phyloP scores from a whole-genome alignment of 2,329 filamentous ascomycete genomes.

The Penicillium sp. region DNA sequence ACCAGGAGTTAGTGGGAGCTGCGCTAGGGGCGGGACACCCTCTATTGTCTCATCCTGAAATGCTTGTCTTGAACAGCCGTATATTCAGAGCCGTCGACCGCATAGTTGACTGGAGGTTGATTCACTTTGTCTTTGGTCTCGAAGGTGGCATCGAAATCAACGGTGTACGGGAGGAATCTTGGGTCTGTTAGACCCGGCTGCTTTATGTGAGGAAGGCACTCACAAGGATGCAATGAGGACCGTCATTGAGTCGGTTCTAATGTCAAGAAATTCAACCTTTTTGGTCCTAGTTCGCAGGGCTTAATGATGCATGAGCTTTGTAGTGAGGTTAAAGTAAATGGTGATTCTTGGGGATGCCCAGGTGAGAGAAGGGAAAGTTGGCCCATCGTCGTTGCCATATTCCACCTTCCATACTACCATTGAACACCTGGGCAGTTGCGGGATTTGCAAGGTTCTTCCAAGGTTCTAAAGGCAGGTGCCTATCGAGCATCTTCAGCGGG shows the following conservation, averaged over 20 bases:
- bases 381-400: too few relatives aligned
- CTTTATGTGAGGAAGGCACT: slow-evolving; percentile 7
- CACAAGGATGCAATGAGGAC: slow-evolving; percentile 40
- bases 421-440: too few relatives aligned
- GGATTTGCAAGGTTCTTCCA: too few relatives aligned
- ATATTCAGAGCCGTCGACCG: slow-evolving; percentile 22
- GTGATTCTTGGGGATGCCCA: too few relatives aligned
- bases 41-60: slow-evolving; percentile 22
- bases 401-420: too few relatives aligned
- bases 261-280: background rate
- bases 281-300: too few relatives aligned
- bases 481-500: too few relatives aligned
- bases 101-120: slow-evolving; percentile 24
- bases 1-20: slow-evolving; percentile 36
- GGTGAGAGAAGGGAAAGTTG: too few relatives aligned
- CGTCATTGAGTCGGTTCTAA: slow-evolving; percentile 27
- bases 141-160: slow-evolving; percentile 35
- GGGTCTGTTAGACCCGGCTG: slow-evolving; percentile 1
- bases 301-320: too few relatives aligned
- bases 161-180: slow-evolving; percentile 40
- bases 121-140: slow-evolving; percentile 22
- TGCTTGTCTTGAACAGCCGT: slow-evolving; percentile 24
- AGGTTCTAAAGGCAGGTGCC: too few relatives aligned
- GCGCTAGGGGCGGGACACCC: slow-evolving; percentile 17
- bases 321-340: too few relatives aligned